Evolutionary conservation across 306 rosid species (phyloP).

Genomic region (Gillenia trifoliata): DNA sequence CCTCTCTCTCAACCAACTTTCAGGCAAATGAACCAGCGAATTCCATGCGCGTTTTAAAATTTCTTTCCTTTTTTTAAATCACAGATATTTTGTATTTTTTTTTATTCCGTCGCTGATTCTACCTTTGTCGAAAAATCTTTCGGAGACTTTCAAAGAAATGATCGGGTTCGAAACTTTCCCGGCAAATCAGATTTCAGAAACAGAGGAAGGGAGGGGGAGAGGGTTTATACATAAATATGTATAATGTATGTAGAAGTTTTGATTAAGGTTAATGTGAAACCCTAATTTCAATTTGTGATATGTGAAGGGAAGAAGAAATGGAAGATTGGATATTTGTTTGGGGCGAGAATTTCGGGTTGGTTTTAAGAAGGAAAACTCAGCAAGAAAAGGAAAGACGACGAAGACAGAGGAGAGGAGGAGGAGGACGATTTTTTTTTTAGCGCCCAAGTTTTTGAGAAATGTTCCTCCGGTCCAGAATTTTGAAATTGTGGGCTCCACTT

Average conservation of each 20-base stretch:
- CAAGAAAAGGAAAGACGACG: conserved; percentile 19
- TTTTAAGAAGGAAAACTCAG: conserved; percentile 11
- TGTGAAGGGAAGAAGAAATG: not conserved
- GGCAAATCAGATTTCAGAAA: conserved; percentile 3
- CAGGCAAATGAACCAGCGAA: conserved; percentile 5
- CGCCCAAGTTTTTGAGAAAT: conserved; percentile 10
- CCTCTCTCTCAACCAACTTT: not conserved
- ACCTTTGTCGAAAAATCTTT: not conserved
- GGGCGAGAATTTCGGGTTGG: conserved; percentile 1
- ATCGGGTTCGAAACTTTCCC: not conserved
- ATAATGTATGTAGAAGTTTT: not conserved
- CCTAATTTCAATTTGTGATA: not conserved
- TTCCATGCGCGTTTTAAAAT: not conserved
- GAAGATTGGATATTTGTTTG: not conserved
- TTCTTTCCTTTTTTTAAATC: not conserved
- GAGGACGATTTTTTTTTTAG: not conserved
- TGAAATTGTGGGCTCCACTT: not conserved
- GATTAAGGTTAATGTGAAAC: not conserved
- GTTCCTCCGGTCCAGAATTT: not conserved
- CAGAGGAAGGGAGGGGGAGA: not conserved
- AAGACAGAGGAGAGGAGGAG: conserved; percentile 6
- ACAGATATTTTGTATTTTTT: not conserved
- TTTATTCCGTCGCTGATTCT: not conserved
- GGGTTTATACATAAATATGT: too few relatives aligned
- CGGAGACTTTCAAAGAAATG: conserved; percentile 1